phyloP scores from a whole-genome alignment of 2,329 filamentous ascomycete species.

The Diaporthe velutina region DNA sequence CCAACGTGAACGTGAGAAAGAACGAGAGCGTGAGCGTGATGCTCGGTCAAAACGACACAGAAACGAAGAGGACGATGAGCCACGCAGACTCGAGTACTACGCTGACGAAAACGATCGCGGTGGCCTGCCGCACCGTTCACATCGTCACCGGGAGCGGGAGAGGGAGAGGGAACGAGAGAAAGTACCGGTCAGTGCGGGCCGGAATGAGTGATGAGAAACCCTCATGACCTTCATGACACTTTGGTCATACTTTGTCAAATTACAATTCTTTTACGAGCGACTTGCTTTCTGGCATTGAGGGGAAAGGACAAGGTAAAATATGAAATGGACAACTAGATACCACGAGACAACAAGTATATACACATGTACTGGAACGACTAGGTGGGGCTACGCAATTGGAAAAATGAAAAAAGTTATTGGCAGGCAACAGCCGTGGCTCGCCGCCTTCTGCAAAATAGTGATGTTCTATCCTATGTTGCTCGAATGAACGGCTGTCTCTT shows the following conservation, averaged over 20 bases:
- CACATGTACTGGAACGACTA: not conserved
- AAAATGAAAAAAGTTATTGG: constrained; percentile 1
- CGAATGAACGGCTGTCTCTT: no score
- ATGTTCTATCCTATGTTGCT: not conserved
- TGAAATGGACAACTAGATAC: constrained; percentile 16
- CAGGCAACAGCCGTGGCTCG: not conserved
- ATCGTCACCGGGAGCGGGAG: constrained; percentile 49
- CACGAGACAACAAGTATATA: constrained; percentile 19
- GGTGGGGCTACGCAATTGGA: not conserved
- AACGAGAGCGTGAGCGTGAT: constrained; percentile 50
- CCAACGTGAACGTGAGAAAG: constrained; percentile 43
- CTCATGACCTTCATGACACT: not conserved
- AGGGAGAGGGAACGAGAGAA: constrained; percentile 38
- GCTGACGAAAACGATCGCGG: constrained; percentile 46
- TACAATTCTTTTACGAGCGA: not conserved
- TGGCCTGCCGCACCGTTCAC: constrained; percentile 45
- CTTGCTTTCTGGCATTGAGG: not conserved
- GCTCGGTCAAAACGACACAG: constrained; percentile 41
- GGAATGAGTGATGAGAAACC: constrained; percentile 35
- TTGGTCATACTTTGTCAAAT: not conserved
- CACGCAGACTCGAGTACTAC: constrained; percentile 49
- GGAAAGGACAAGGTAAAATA: not conserved
- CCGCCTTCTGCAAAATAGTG: not conserved
- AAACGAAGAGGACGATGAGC: constrained; percentile 46
- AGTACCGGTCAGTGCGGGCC: constrained; percentile 39